Base-by-base conservation (phyloP, 768 basidiomycete genomes). In the Candolleomyces efflorescens region DNA sequence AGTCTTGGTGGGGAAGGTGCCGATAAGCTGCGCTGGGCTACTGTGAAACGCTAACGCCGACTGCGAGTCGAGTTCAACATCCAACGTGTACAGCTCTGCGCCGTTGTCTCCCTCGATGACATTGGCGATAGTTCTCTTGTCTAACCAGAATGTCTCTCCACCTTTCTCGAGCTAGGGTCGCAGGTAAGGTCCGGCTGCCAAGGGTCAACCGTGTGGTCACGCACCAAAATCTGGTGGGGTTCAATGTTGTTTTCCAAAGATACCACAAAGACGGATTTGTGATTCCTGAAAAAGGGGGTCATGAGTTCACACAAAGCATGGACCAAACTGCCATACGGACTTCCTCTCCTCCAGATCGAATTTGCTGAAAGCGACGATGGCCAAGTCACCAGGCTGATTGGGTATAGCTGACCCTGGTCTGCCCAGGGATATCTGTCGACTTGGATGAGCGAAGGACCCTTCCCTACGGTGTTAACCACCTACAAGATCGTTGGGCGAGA, bases 91-190 rank as follows among this genome's bases (percentile, higher is more conserved):
- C 38, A 94, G 70, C 43, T 83, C 76, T 18, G 84, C 76, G 23
- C 77, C 74, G 51, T 81, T 82, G 26, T 80, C 76, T 4, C 74
- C 77, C 64, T 80, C 79, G 22, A 89, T 81, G 53, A 85, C 82
- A 55, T 89, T 85, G 1, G 79, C 90, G 58, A 94, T 68, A n/a
- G 87, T 89, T 45, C 82, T 78, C 1, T 78, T 71, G 52, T 85
- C 81, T 12, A 94, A 77, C 92, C 92, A 94, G 73, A 94, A 92
- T 2, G 80, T 79, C 46, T 90, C 85, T 20, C 90, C 90, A 9
- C 83, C 88, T 49, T 83, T 82, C 22, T 80, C 73, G 38, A 92
- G 78, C 75, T 82, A 63, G 12, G 32, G 6, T 9, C 17, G 38
- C 2, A 13, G 13, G 32, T 37, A 26, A 24, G 18, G 38, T 23